Evolutionary conservation across 2,329 filamentous ascomycete species (phyloP), one percentile per base, ranked within the genome.

Genomic region (Monilinia polystroma): DNA sequence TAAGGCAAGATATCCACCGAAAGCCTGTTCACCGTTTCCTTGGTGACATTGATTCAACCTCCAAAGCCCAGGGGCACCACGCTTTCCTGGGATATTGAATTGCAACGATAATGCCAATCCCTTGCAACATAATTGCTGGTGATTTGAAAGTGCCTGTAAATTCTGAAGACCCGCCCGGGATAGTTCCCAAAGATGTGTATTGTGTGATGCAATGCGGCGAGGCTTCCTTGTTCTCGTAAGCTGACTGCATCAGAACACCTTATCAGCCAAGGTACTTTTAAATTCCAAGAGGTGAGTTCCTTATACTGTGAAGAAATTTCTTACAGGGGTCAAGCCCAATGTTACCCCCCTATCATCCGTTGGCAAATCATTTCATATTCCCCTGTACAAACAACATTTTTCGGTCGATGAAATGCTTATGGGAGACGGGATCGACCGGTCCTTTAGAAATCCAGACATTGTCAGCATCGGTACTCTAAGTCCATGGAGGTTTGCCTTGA

Each of bases 311-410:
- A 11, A n/a, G 10, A 49, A 8, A 23, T 1, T 3, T 23, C 38
- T 49, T n/a, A 35, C 45, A 32, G 57, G 18, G 43, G 20, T 59
- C 57, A 59, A 49, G 43, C 57, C 26, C 14, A n/a, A 59, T 10
- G 20, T 8, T 32, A 16, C 45, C 6, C 18, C 7, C 2, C 11
- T 23, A 29, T 10, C 4, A 29, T 20, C 10, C 23, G 20, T 6
- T 14, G 8, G 3, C n/a, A 18, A 16, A 1, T n/a, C 35, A 7
- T 20, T 57, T 26, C n/a, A 6, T 32, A 2, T 16, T 57, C n/a
- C 7, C 38, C 7, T 57, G 2, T 41, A 18, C 8, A 16, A 8
- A 18, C 14, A 3, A 2, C 10, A n/a, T n/a, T 35, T 32, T n/a
- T 2, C 32, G 7, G 18, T n/a, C 18, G 18, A 29, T 35, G n/a